phyloP scores from a whole-genome alignment of 169 alveolate genomes.

The Cytauxzoon felis region DNA sequence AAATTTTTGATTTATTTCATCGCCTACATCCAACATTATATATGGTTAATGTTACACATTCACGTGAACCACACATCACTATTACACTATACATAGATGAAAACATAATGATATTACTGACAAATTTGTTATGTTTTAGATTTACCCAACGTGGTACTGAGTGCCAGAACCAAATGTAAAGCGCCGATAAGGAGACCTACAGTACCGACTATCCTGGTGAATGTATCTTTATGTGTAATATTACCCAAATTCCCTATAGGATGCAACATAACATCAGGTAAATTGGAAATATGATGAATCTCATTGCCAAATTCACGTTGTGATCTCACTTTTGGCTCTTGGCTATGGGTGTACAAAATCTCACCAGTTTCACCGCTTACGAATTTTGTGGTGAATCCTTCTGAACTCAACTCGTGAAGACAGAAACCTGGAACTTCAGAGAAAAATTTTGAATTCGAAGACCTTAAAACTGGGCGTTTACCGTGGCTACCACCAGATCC shows the following conservation, averaged over 20 bases:
- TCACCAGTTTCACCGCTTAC: slow-evolving; percentile 75
- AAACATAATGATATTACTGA: background rate
- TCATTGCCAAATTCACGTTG: slow-evolving; percentile 61
- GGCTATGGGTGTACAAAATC: slow-evolving; percentile 69
- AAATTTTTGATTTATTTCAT: slow-evolving; percentile 17
- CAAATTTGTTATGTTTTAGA: background rate
- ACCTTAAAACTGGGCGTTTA: slow-evolving; percentile 58
- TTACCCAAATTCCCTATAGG: slow-evolving; percentile 76
- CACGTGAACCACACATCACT: background rate
- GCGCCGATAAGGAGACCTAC: slow-evolving; percentile 76
- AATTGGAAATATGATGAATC: slow-evolving; percentile 61
- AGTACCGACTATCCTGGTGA: slow-evolving; percentile 79
- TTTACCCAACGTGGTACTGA: slow-evolving; percentile 54
- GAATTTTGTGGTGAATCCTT: slow-evolving; percentile 75
- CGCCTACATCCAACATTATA: slow-evolving; percentile 18
- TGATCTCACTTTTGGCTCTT: slow-evolving; percentile 64
- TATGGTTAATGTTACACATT: slow-evolving; percentile 4
- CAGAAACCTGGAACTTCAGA: slow-evolving; percentile 79
- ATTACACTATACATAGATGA: background rate
- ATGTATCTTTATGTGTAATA: slow-evolving; percentile 76
- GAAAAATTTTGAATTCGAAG: slow-evolving; percentile 67
- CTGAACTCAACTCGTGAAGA: slow-evolving; percentile 73
- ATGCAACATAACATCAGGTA: slow-evolving; percentile 71
- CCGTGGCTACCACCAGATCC: slow-evolving; percentile 78
- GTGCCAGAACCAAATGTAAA: slow-evolving; percentile 24